Percentiles rank a stretch among this genome's conserved stretches.
Conservation (phyloP, 768 basidiomycete species). For the Tephrocybe sp. region DNA sequence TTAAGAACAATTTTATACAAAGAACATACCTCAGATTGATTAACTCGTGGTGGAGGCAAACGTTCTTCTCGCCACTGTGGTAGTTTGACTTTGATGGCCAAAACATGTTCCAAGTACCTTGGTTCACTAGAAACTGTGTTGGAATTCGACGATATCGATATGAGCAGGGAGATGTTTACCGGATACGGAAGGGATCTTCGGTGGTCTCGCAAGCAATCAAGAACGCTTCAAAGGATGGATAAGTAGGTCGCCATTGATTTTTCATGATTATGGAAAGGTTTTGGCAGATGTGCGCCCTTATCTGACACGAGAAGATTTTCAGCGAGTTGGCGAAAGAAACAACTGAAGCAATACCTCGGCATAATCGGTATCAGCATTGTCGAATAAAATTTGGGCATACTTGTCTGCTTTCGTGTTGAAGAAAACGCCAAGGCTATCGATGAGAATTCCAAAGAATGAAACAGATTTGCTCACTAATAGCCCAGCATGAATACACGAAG, state of each 20-base stretch:
- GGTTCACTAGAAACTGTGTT: conserved; percentile 39
- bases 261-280: conserved; percentile 56
- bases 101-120: conserved; percentile 54
- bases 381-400: conserved; percentile 68
- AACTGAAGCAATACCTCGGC: conserved; percentile 60
- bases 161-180: conserved; percentile 33
- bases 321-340: conserved; percentile 1
- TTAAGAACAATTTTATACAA: neutral
- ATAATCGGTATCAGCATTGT: conserved; percentile 77
- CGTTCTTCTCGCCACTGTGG: conserved; percentile 72
- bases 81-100: conserved; percentile 55
- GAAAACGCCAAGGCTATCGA: conserved; percentile 62
- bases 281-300: conserved; percentile 67
- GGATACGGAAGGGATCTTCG: conserved; percentile 59
- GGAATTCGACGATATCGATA: conserved; percentile 1
- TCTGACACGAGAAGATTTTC: conserved; percentile 39
- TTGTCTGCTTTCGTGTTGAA: conserved; percentile 66
- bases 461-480: conserved; percentile 73
- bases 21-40: conserved; percentile 64
- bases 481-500: neutral
- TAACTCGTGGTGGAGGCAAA: conserved; percentile 81
- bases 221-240: conserved; percentile 53
- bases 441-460: conserved; percentile 59
- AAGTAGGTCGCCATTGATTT: conserved; percentile 68
- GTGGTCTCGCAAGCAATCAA: conserved; percentile 49